Percentiles rank a stretch among this genome's conserved stretches.
Evolutionary conservation across 2,329 filamentous ascomycete genomes (phyloP).

Genomic region (Alternaria metachromatica): DNA sequence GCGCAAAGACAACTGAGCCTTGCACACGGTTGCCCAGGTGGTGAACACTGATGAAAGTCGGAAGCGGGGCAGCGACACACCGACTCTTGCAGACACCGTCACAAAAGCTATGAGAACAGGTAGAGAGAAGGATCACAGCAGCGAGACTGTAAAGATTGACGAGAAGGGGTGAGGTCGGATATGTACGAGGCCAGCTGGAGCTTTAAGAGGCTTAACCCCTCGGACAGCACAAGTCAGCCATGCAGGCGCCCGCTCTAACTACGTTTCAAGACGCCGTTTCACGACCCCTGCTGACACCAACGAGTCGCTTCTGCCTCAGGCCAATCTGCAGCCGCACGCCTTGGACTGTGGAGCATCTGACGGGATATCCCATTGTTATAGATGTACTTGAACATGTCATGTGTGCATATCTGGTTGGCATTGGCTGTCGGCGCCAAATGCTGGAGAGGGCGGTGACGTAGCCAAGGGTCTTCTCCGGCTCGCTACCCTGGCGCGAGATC

Average conservation of each 20-base stretch:
- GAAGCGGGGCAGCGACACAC: constrained; percentile 11
- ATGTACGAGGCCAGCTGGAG: constrained; percentile 25
- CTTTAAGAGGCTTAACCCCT: constrained; percentile 25
- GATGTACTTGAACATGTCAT: not conserved
- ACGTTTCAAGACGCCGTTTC: constrained; percentile 47
- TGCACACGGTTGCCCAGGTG: not conserved
- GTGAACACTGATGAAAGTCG: not conserved
- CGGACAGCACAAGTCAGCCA: constrained; percentile 34
- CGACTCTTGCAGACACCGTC: constrained; percentile 3
- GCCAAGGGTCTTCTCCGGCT: constrained; percentile 6
- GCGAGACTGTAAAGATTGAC: constrained; percentile 11
- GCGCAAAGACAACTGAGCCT: not conserved
- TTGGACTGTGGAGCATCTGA: not conserved
- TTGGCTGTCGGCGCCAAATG: not conserved
- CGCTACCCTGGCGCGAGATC: constrained; percentile 15
- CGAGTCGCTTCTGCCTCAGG: constrained; percentile 31
- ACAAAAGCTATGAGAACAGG: constrained; percentile 3
- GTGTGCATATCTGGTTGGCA: not conserved
- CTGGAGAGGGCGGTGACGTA: constrained; percentile 11
- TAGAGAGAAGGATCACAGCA: constrained; percentile 6
- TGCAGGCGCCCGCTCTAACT: constrained; percentile 42
- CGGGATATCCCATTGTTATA: not conserved
- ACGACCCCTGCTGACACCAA: constrained; percentile 45
- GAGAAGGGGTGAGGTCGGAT: constrained; percentile 28
- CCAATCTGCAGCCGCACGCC: constrained; percentile 8